Conservation (phyloP, 768 basidiomycete species). For the Coprinopsis cinerea region DNA sequence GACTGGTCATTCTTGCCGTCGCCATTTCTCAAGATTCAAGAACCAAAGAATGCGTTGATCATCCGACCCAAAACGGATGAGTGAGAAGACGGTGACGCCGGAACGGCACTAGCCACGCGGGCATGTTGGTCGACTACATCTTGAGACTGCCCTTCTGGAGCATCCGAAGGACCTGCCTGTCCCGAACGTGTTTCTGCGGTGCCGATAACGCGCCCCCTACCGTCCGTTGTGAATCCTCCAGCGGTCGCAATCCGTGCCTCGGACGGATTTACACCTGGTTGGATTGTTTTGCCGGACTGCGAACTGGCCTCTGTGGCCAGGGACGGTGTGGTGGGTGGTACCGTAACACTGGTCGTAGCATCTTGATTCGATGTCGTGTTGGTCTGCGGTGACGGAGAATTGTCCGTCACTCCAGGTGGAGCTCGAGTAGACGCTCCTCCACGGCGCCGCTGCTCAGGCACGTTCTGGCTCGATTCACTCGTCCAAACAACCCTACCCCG, state of each 20-base stretch:
- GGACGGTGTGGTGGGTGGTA: not conserved
- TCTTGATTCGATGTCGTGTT: too few relatives aligned
- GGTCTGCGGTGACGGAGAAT: too few relatives aligned
- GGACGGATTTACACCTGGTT: not conserved
- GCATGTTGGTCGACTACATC: not conserved
- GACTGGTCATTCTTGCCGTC: too few relatives aligned
- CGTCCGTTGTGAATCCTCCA: constrained; percentile 5
- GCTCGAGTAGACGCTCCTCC: not conserved
- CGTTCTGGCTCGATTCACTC: constrained; percentile 11
- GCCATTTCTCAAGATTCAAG: too few relatives aligned
- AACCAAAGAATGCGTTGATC: constrained; percentile 1
- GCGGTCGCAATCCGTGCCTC: too few relatives aligned
- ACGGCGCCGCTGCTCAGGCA: not conserved
- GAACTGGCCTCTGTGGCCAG: not conserved
- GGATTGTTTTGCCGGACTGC: not conserved
- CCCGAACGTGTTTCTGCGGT: not conserved
- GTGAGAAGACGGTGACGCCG: constrained; percentile 1
- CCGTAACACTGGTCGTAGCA: not conserved
- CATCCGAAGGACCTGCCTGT: not conserved
- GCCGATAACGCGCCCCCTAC: constrained; percentile 4
- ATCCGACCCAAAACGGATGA: constrained; percentile 1
- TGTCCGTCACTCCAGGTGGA: too few relatives aligned
- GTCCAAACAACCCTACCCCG: constrained; percentile 55
- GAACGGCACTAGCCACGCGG: not conserved
- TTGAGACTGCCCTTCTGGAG: too few relatives aligned